These are phyloP conservation scores for Candida saitoana DNA, from an alignment of 805 yeast genomes.

Conservation along the genomic window DNA sequence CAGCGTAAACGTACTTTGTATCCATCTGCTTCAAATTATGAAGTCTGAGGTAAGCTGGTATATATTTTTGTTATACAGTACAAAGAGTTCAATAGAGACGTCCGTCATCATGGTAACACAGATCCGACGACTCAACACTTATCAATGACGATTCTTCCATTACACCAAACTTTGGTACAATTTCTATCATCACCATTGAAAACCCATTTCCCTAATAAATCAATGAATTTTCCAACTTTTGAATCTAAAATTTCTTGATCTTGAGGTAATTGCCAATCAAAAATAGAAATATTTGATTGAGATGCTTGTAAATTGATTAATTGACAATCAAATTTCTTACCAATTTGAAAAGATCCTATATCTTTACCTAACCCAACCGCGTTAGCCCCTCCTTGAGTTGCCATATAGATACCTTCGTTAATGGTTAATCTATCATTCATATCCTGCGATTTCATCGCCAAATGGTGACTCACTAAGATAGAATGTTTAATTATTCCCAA, in stretches of 20 bases:
- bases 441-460: conserved; percentile 33
- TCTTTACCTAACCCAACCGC: conserved; percentile 55
- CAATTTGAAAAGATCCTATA: conserved; percentile 70
- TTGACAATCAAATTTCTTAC: conserved; percentile 84
- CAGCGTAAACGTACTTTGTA: too few species aligned
- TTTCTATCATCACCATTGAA: conserved; percentile 94
- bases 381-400: conserved; percentile 87
- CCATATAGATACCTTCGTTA: conserved; percentile 71
- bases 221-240: conserved; percentile 29
- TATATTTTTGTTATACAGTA: too few species aligned
- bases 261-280: conserved; percentile 63
- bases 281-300: conserved; percentile 66
- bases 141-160: conserved; percentile 61
- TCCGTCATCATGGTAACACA: too few species aligned
- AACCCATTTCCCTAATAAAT: conserved; percentile 81
- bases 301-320: conserved; percentile 56
- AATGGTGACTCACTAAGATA: conserved; percentile 39
- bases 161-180: conserved; percentile 74
- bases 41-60: too few species aligned
- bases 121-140: too few species aligned
- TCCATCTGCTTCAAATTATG: too few species aligned
- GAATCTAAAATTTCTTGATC: conserved; percentile 9
- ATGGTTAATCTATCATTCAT: conserved; percentile 53
- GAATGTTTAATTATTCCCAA: conserved; percentile 30
- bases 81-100: too few species aligned